Percentiles rank a stretch among this genome's conserved stretches.
Evolutionary conservation across 2,329 filamentous ascomycete species (phyloP).

Genomic region (Clonostachys sp.): DNA sequence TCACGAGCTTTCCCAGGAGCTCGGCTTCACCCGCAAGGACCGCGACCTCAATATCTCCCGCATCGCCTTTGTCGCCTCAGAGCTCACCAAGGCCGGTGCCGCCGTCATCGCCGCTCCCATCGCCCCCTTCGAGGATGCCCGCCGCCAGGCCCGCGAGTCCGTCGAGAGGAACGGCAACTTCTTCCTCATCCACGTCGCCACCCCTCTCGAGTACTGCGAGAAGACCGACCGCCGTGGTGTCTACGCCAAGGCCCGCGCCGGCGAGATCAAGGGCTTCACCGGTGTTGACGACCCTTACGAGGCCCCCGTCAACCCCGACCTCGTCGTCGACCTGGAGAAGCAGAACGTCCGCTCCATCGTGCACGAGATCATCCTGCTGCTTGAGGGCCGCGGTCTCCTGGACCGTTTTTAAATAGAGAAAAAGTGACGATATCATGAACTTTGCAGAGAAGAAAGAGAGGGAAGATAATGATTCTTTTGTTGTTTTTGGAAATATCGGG

Average conservation of each 20-base stretch:
- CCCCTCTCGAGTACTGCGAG: conserved; percentile 87
- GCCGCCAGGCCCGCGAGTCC: conserved; percentile 74
- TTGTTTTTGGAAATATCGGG: too few relatives aligned
- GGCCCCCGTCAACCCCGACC: conserved; percentile 71
- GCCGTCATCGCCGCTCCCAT: conserved; percentile 97
- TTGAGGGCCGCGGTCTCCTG: conserved; percentile 85
- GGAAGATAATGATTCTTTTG: too few relatives aligned
- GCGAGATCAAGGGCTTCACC: conserved; percentile 97
- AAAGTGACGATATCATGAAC: too few relatives aligned
- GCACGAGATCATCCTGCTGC: conserved; percentile 90
- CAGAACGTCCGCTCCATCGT: conserved; percentile 88
- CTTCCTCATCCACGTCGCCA: conserved; percentile 93
- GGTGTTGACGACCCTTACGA: conserved; percentile 98
- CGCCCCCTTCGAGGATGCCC: conserved; percentile 80
- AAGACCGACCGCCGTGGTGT: conserved; percentile 91
- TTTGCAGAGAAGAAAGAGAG: too few relatives aligned
- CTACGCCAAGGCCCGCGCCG: conserved; percentile 76
- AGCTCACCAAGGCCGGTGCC: conserved; percentile 87
- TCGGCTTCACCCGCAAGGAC: conserved; percentile 91
- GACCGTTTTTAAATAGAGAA: conserved; percentile 52
- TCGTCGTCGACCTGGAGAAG: conserved; percentile 81
- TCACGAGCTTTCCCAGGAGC: conserved; percentile 85
- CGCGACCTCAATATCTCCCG: conserved; percentile 92
- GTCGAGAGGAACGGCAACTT: conserved; percentile 87
- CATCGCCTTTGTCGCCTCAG: conserved; percentile 92